These are phyloP conservation scores for Phytophthora pistaciae DNA, from an alignment of 352 stramenopile genomes.

Conservation along the genomic window DNA sequence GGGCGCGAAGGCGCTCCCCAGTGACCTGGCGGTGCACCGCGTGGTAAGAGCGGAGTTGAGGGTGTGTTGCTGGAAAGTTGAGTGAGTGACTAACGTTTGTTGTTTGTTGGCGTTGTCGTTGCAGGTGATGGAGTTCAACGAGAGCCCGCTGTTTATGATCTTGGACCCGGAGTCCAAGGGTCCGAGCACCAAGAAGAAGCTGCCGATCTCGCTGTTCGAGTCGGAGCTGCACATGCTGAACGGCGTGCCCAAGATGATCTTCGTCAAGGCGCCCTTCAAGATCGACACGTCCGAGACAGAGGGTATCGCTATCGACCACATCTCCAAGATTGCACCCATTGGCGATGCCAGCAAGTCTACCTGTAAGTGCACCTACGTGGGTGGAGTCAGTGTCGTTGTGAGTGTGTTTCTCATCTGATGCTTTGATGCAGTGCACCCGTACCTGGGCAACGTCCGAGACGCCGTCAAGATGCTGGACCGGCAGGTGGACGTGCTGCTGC, in stretches of 20 bases:
- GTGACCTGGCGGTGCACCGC: slow-evolving; percentile 80
- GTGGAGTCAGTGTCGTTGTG: background rate
- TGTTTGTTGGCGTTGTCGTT: background rate
- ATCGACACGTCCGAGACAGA: slow-evolving; percentile 90
- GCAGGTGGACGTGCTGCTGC: slow-evolving; percentile 79
- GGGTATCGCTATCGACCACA: slow-evolving; percentile 89
- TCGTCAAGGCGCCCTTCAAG: slow-evolving; percentile 90
- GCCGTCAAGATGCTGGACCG: slow-evolving; percentile 89
- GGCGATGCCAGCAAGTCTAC: slow-evolving; percentile 78
- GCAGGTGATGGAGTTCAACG: slow-evolving; percentile 91
- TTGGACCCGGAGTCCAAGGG: slow-evolving; percentile 71
- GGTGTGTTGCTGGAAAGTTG: background rate
- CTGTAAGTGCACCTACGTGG: slow-evolving; percentile 41
- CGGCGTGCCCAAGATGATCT: slow-evolving; percentile 89
- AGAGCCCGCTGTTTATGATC: slow-evolving; percentile 85
- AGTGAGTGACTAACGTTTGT: background rate
- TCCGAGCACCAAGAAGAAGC: slow-evolving; percentile 84
- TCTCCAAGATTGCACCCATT: slow-evolving; percentile 87
- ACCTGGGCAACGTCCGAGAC: slow-evolving; percentile 83
- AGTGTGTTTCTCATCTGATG: slow-evolving; percentile 13
- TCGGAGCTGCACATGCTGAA: slow-evolving; percentile 90
- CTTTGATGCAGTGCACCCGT: slow-evolving; percentile 69
- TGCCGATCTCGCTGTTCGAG: slow-evolving; percentile 89
- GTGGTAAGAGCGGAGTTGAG: slow-evolving; percentile 44
- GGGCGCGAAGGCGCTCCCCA: slow-evolving; percentile 70